phyloP scores from a whole-genome alignment of 2,329 filamentous ascomycete genomes.

The Metarhizium brunneum region DNA sequence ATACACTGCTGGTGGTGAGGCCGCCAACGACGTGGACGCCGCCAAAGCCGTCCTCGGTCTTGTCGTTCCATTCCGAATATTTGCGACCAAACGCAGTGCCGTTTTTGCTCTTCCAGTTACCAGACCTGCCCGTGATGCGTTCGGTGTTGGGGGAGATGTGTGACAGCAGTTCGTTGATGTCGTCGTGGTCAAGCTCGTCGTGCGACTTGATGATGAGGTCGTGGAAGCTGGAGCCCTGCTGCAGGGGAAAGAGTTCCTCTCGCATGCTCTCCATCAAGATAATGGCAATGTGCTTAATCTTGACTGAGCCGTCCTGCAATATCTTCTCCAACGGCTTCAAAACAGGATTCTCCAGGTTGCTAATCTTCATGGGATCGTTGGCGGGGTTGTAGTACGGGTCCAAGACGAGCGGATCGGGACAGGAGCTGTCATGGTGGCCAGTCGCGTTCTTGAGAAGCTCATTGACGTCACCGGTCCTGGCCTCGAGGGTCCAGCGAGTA shows the following conservation, averaged over 20 bases:
- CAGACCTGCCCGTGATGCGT: slow-evolving; percentile 12
- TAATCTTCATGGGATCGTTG: slow-evolving; percentile 29
- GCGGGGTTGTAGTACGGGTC: slow-evolving; percentile 21
- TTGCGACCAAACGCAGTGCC: slow-evolving; percentile 5
- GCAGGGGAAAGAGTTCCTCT: slow-evolving; percentile 33
- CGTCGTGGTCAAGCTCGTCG: slow-evolving; percentile 16
- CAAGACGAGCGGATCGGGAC: slow-evolving; percentile 2
- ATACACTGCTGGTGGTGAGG: slow-evolving; percentile 31
- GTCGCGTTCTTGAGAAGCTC: neutral
- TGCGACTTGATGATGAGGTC: slow-evolving; percentile 24
- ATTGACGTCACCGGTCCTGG: slow-evolving; percentile 6
- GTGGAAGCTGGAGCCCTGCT: slow-evolving; percentile 27
- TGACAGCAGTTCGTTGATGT: slow-evolving; percentile 12
- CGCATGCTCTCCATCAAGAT: slow-evolving; percentile 34
- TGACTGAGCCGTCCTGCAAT: slow-evolving; percentile 20
- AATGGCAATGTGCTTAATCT: slow-evolving; percentile 31
- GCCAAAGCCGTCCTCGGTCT: slow-evolving; percentile 19
- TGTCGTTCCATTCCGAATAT: slow-evolving; percentile 9
- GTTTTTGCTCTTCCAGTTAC: slow-evolving; percentile 9
- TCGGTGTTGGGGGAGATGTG: slow-evolving; percentile 15
- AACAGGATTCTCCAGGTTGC: slow-evolving; percentile 26
- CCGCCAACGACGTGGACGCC: slow-evolving; percentile 30
- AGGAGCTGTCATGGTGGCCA: neutral
- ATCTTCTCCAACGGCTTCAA: slow-evolving; percentile 15
- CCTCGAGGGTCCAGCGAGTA: slow-evolving; percentile 18